Evolutionary conservation across 2,329 filamentous ascomycete genomes (phyloP).

Genomic region (Claviceps paspali): DNA sequence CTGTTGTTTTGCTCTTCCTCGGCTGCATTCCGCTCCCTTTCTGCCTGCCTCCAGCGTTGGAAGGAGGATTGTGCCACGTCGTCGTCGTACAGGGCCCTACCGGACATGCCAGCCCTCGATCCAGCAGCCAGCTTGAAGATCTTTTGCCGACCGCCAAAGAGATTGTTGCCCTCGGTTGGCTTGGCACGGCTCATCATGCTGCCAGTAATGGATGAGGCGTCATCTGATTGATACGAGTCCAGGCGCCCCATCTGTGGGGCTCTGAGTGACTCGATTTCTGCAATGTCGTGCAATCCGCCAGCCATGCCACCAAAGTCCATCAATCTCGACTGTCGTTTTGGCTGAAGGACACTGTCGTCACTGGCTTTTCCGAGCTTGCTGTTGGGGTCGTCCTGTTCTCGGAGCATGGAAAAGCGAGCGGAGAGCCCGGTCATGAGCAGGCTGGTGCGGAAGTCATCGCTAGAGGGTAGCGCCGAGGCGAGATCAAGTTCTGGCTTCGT

Average conservation of each 20-base stretch:
- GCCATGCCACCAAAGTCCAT: constrained; percentile 48
- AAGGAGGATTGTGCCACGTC: constrained; percentile 75
- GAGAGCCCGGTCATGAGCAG: constrained; percentile 90
- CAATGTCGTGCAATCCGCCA: constrained; percentile 61
- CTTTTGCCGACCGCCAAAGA: constrained; percentile 93
- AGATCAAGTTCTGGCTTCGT: constrained; percentile 58
- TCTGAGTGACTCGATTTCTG: constrained; percentile 72
- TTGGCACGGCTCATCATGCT: constrained; percentile 77
- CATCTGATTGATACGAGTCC: constrained; percentile 55
- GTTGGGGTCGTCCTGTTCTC: constrained; percentile 83
- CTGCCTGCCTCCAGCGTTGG: constrained; percentile 53
- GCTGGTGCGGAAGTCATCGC: constrained; percentile 88
- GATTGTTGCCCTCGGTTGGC: constrained; percentile 74
- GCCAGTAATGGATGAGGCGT: constrained; percentile 45
- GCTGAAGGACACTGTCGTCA: constrained; percentile 82
- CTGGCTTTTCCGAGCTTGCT: constrained; percentile 86
- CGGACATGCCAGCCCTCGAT: constrained; percentile 39
- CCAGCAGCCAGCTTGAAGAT: constrained; percentile 68
- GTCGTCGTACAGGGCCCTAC: constrained; percentile 67
- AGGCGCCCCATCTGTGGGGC: constrained; percentile 44
- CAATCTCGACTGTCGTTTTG: constrained; percentile 65
- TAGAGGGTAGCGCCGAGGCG: constrained; percentile 56
- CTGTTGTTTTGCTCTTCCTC: constrained; percentile 24
- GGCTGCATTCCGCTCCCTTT: constrained; percentile 37
- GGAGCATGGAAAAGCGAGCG: constrained; percentile 88